A percentile compares a stretch with the other conserved stretches of the same genome.
Evolutionary conservation across 2,329 filamentous ascomycete species (phyloP).

Genomic region (Rasamsonia emersonii): DNA sequence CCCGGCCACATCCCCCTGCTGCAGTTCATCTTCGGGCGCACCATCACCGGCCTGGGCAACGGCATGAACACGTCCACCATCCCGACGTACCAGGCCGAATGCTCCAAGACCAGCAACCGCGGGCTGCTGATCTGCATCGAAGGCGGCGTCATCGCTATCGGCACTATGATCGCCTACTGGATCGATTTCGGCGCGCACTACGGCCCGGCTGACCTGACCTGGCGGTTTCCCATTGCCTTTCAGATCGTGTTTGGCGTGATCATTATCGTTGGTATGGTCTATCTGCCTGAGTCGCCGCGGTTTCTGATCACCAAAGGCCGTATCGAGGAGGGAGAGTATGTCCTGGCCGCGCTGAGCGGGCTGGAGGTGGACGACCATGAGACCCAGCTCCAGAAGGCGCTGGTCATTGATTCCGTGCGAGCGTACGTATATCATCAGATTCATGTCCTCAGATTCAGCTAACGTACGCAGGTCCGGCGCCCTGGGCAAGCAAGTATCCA

Average conservation of each 20-base stretch:
- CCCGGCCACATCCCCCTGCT: slow-evolving; percentile 14
- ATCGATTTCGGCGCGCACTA: slow-evolving; percentile 40
- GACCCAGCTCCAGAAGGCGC: slow-evolving; percentile 52
- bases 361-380: slow-evolving; percentile 45
- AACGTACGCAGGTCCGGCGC: slow-evolving; percentile 54
- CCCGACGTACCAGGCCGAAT: slow-evolving; percentile 44
- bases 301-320: slow-evolving; percentile 39
- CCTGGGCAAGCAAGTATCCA: slow-evolving; percentile 41
- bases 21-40: slow-evolving; percentile 39
- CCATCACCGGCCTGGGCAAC: slow-evolving; percentile 39
- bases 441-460: slow-evolving; percentile 32
- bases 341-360: slow-evolving; percentile 44
- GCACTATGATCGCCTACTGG: slow-evolving; percentile 46
- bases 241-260: slow-evolving; percentile 43
- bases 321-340: slow-evolving; percentile 39
- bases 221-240: slow-evolving; percentile 48
- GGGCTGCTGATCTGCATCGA: slow-evolving; percentile 55
- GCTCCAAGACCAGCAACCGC: slow-evolving; percentile 47
- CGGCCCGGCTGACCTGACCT: slow-evolving; percentile 27
- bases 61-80: slow-evolving; percentile 41
- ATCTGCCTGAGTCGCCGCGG: slow-evolving; percentile 38
- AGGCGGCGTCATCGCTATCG: slow-evolving; percentile 44
- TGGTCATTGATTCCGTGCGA: slow-evolving; percentile 61
- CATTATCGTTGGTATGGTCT: slow-evolving; percentile 34
- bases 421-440: slow-evolving; percentile 36